Conservation (phyloP, 106 monocot species). For the Iris macrosiphon region DNA sequence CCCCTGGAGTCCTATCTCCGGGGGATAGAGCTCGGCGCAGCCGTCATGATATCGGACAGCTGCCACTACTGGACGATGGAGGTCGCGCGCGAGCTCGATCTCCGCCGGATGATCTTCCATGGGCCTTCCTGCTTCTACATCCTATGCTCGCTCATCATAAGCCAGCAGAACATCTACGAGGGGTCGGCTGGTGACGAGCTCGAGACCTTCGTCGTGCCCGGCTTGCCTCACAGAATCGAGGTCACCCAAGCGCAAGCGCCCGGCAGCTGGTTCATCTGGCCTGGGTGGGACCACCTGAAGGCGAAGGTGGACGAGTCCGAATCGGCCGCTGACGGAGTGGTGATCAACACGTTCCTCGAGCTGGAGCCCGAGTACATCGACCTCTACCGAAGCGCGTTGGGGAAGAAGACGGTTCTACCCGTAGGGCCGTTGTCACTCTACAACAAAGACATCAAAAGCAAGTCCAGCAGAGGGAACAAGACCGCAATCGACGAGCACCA, state of each 20-base stretch:
- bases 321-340: slow-evolving; percentile 20
- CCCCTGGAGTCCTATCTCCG: neutral
- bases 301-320: slow-evolving; percentile 3
- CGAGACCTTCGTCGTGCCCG: no score
- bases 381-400: slow-evolving; percentile 13
- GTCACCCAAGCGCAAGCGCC: slow-evolving; percentile 14
- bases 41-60: slow-evolving; percentile 1
- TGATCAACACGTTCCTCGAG: slow-evolving; percentile 4
- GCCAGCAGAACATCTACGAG: neutral
- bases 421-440: slow-evolving; percentile 38
- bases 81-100: neutral
- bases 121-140: slow-evolving; percentile 2
- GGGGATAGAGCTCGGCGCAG: neutral
- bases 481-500: slow-evolving; percentile 12
- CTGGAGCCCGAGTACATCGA: slow-evolving; percentile 29
- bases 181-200: neutral
- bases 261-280: slow-evolving; percentile 16
- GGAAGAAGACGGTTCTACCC: slow-evolving; percentile 31
- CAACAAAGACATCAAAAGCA: slow-evolving; percentile 14
- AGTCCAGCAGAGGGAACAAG: slow-evolving; percentile 27
- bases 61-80: neutral
- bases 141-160: neutral
- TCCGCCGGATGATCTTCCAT: slow-evolving; percentile 4
- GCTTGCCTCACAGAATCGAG: slow-evolving; percentile 23
- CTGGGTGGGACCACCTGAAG: slow-evolving; percentile 4